Percentiles rank a stretch among this genome's conserved stretches.
Evolutionary conservation across 495 filamentous ascomycete species (phyloP).

Genomic region (Penicillium dipodomyicola): DNA sequence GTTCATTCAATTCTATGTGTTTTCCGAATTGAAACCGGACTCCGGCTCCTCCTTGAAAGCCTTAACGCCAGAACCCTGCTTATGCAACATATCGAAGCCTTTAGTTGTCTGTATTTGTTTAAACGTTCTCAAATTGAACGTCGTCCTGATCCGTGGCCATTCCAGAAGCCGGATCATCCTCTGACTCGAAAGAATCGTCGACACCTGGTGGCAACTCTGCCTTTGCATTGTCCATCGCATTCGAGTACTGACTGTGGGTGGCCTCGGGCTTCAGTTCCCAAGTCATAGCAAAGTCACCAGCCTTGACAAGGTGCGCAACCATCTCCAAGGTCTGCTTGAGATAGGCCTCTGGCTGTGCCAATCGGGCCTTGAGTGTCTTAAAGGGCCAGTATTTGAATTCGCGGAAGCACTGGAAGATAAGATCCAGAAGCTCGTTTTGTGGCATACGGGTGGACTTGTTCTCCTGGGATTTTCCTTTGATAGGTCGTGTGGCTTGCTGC

Average conservation of each 20-base stretch:
- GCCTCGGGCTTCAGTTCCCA: slow-evolving; percentile 81
- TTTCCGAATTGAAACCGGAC: not conserved
- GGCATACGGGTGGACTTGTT: slow-evolving; percentile 86
- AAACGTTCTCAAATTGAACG: slow-evolving; percentile 73
- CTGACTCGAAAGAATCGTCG: slow-evolving; percentile 43
- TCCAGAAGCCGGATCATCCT: slow-evolving; percentile 45
- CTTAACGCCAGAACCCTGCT: slow-evolving; percentile 26
- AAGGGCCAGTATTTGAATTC: slow-evolving; percentile 87
- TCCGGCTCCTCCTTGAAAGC: slow-evolving; percentile 2
- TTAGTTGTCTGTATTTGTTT: slow-evolving; percentile 9
- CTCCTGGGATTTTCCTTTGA: slow-evolving; percentile 53
- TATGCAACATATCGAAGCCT: slow-evolving; percentile 27
- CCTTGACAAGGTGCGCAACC: slow-evolving; percentile 75
- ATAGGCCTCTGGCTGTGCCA: slow-evolving; percentile 87
- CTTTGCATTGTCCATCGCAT: slow-evolving; percentile 40
- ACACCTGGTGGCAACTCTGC: slow-evolving; percentile 48
- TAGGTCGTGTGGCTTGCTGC: slow-evolving; percentile 39
- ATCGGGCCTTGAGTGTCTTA: slow-evolving; percentile 66
- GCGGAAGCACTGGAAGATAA: slow-evolving; percentile 76
- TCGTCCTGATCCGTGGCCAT: slow-evolving; percentile 63
- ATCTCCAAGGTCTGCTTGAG: slow-evolving; percentile 80
- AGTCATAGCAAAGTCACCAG: slow-evolving; percentile 75
- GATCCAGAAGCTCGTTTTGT: slow-evolving; percentile 79
- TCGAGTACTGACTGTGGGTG: slow-evolving; percentile 52
- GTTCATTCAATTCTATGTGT: slow-evolving; percentile 13